phyloP scores from a whole-genome alignment of 495 filamentous ascomycete genomes.

The Aspergillus cavernicola region DNA sequence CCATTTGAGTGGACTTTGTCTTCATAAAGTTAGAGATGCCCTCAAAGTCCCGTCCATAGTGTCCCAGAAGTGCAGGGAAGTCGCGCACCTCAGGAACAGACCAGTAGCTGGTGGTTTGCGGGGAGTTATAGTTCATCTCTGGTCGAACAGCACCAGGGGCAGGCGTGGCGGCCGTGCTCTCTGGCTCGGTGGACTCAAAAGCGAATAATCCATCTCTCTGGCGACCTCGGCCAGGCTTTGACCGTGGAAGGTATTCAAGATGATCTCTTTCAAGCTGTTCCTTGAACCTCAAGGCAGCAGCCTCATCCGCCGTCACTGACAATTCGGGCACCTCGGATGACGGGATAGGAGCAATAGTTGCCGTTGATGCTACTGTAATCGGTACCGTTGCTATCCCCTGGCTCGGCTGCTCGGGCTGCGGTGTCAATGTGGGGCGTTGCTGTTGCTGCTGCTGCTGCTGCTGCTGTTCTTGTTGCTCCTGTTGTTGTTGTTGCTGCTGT shows the following conservation, averaged over 20 bases:
- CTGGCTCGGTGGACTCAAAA: slow-evolving; percentile 41
- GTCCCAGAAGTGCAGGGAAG: slow-evolving; percentile 69
- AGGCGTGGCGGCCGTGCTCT: slow-evolving; percentile 25
- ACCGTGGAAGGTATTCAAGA: slow-evolving; percentile 21
- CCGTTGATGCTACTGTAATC: slow-evolving; percentile 15
- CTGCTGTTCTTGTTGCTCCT: slow-evolving; percentile 18
- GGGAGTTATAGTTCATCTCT: slow-evolving; percentile 42
- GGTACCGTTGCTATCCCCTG: slow-evolving; percentile 20
- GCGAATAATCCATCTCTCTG: slow-evolving; percentile 39
- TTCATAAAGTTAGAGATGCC: slow-evolving; percentile 83
- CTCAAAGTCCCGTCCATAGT: slow-evolving; percentile 87
- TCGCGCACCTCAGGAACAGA: slow-evolving; percentile 86
- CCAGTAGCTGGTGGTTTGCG: slow-evolving; percentile 90
- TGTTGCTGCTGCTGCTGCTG: slow-evolving; percentile 21
- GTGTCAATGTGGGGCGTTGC: slow-evolving; percentile 15
- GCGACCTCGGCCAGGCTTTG: slow-evolving; percentile 32
- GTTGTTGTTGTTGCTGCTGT: slow-evolving; percentile 25
- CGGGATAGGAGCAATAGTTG: slow-evolving; percentile 14
- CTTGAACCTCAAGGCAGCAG: slow-evolving; percentile 12
- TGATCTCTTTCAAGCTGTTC: slow-evolving; percentile 28
- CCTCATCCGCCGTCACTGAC: slow-evolving; percentile 28
- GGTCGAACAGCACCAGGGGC: slow-evolving; percentile 20
- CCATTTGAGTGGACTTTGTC: slow-evolving; percentile 93
- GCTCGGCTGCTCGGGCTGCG: slow-evolving; percentile 27
- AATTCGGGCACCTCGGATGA: slow-evolving; percentile 33